Evolutionary conservation across 164 flowering plant species (phyloP), one percentile per base, ranked within the genome.

Genomic region (Saururus chinensis): DNA sequence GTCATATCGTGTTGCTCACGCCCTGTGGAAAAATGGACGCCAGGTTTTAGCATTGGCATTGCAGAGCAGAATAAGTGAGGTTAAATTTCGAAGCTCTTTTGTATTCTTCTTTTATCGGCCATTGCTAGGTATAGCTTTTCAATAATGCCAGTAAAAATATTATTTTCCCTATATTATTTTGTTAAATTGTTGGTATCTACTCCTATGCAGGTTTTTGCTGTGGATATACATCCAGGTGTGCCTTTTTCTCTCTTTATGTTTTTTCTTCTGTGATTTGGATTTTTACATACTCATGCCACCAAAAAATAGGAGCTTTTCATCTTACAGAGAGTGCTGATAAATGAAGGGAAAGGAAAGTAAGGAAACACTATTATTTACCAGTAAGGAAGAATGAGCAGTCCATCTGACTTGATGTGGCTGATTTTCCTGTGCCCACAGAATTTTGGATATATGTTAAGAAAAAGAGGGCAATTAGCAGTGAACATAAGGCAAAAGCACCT

Each of bases 31-130:
- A 30, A 77, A 80, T 71, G 97, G 95, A 40, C 84, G 91, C 19
- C 81, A 75, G 67, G 76, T 88, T 40, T 68, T 90, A 75, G 97
- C 97, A 40, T 70, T 82, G 61, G 89, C 95, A 66, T 64, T 90
- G 66, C 97, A 90, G 72, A 90, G 92, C 68, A 79, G 87, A 54
- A 78, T 86, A 54, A 88, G 95, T 68, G 97, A 90, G 95, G 97
- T 88, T 66, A 60, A 63, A 57, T 45, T 55, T 57, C 41, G 35
- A 60, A 24, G 4, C 23, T 22, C 7, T 11, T 42, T 11, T 13
- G 3, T 45, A 13, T 25, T 7, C 25, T 25, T 55, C 55, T 51
- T 61, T 49, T 16, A 25, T n/a, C n/a, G n/a, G n/a, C n/a, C n/a
- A 37, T 26, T 61, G 1, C 41, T 19, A 21, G n/a, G n/a, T n/a